Evolutionary conservation across 176 grass and related monocot genomes (phyloP), one percentile per base, ranked within the genome.

Genomic region (Aegilops speltoides): DNA sequence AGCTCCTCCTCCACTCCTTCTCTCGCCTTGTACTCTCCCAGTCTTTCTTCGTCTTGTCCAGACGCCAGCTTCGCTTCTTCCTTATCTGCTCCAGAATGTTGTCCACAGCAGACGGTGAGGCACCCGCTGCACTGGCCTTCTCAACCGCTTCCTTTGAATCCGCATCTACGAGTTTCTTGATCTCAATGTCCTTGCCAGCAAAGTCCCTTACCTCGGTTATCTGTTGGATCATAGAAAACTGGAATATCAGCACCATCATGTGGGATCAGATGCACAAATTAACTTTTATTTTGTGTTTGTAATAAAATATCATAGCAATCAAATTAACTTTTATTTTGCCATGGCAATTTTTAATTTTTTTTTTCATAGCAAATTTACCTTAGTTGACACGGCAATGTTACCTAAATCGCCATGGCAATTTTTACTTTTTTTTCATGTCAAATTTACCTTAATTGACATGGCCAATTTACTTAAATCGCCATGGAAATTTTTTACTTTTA

Each of bases 11-110:
- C 97, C 88, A 99, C 94, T 48, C 90, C 74, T 94, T 99, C 59
- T 99, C 97, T 26, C n/a, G 87, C 97, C 88, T 99, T 99, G 69
- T 93, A 99, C 83, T 99, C 97, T 62, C 89, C 97, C 97, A 99
- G 76, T 99, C 97, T 86, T 97, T 99, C 83, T 99, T 99, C 0
- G 97, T 99, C 79, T 99, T 99, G 80, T 97, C 94, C 29, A 99
- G n/a, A 99, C 97, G 20, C 92, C 32, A 99, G 89, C 91, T 99
- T 99, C 69, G 91, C 14, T 96, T 99, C 89, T 99, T 99, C 88
- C 86, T 93, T 91, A 99, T 99, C 88, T 97, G 94, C 73, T 99
- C 94, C 4, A 99, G 88, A 48, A 99, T 89, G 28, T 65, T 86
- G 29, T 99, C 94, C 0, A 99, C 56, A 31, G 97, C 90, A 4